Evolutionary conservation across 2,329 filamentous ascomycete genomes (phyloP).

Genomic region (Aspergillus versicolor): DNA sequence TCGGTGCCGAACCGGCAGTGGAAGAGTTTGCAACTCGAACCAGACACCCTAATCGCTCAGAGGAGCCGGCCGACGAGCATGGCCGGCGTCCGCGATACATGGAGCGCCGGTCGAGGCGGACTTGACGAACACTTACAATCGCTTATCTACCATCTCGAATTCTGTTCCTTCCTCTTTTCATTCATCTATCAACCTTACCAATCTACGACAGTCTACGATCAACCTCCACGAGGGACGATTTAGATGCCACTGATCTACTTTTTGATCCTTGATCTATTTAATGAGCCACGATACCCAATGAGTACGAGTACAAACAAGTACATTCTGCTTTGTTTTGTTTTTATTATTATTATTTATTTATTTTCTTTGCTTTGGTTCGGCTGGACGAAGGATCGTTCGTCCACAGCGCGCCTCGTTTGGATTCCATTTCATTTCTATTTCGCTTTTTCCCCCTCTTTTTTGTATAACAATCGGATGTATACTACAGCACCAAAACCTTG

Average conservation of each 20-base stretch:
- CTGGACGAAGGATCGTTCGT: not conserved
- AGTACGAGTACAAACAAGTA: conserved; percentile 9
- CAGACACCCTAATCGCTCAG: conserved; percentile 10
- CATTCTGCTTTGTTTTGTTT: not conserved
- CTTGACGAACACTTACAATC: conserved; percentile 7
- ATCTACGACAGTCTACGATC: not conserved
- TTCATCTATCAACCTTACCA: not conserved
- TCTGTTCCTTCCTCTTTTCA: not conserved
- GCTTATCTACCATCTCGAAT: not conserved
- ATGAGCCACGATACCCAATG: conserved; percentile 21
- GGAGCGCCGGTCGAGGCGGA: conserved; percentile 28
- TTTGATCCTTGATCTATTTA: not conserved
- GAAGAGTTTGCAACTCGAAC: conserved; percentile 18
- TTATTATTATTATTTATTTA: not conserved
- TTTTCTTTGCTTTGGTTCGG: not conserved
- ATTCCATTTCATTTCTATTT: not conserved
- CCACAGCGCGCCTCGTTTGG: not conserved
- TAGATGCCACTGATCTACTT: not conserved
- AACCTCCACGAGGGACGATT: not conserved
- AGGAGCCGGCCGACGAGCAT: conserved; percentile 15
- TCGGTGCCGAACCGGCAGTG: not conserved
- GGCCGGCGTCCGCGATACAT: conserved; percentile 31
- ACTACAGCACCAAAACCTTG: not conserved
- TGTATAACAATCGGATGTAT: not conserved
- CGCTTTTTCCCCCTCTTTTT: not conserved